These are phyloP conservation scores for Phytophthora pinifolia DNA, from an alignment of 352 stramenopile species.

Conservation along the genomic window DNA sequence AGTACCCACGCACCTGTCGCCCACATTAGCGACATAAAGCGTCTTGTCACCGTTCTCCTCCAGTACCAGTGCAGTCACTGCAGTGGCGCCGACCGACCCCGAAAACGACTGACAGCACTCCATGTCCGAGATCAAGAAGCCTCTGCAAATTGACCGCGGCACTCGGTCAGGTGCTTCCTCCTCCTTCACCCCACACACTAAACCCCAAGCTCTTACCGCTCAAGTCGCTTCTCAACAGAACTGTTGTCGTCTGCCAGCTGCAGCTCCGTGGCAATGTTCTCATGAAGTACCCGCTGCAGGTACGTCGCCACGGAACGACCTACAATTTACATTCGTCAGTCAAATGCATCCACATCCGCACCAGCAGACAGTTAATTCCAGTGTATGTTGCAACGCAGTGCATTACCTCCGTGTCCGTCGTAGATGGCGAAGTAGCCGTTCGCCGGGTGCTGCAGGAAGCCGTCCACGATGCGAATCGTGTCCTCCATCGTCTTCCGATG, in stretches of 20 bases:
- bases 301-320: constrained; percentile 70
- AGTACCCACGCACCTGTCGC: constrained; percentile 55
- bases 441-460: constrained; percentile 46
- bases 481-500: constrained; percentile 86
- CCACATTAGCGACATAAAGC: constrained; percentile 71
- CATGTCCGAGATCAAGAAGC: constrained; percentile 77
- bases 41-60: constrained; percentile 35
- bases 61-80: constrained; percentile 54
- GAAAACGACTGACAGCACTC: constrained; percentile 63
- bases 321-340: constrained; percentile 8
- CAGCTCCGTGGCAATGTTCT: constrained; percentile 60
- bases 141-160: constrained; percentile 30
- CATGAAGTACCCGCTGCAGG: constrained; percentile 63
- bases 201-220: constrained; percentile 42
- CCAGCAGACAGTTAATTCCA: neutral
- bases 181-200: too few relatives aligned
- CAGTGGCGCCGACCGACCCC: constrained; percentile 56
- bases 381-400: neutral
- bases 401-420: constrained; percentile 73
- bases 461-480: constrained; percentile 71
- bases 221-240: constrained; percentile 59
- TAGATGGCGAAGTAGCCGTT: constrained; percentile 83
- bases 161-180: too few relatives aligned
- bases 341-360: neutral
- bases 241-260: constrained; percentile 35